Conservation (phyloP, 2,329 filamentous ascomycete genomes). For the Pseudogymnoascus sp. region DNA sequence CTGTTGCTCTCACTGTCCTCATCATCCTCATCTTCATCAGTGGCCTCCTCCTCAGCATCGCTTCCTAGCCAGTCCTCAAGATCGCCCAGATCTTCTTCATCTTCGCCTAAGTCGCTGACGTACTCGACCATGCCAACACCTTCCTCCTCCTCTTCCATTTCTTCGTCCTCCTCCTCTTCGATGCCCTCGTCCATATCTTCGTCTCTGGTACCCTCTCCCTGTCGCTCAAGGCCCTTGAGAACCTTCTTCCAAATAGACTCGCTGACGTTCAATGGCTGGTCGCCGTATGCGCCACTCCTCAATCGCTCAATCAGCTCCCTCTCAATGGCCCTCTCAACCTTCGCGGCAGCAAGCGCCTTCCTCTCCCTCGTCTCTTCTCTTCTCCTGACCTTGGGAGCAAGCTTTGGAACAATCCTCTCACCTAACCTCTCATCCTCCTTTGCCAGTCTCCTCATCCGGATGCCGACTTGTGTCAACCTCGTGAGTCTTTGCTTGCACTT, state of each 20-base stretch:
- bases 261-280: constrained; percentile 89
- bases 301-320: constrained; percentile 86
- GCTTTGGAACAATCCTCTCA: constrained; percentile 77
- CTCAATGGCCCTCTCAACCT: constrained; percentile 94
- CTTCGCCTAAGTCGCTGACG: constrained; percentile 82
- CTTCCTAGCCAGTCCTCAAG: constrained; percentile 91
- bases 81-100: constrained; percentile 70
- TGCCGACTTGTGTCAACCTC: constrained; percentile 82
- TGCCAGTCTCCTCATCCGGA: constrained; percentile 69
- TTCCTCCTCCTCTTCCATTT: constrained; percentile 61
- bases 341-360: constrained; percentile 75
- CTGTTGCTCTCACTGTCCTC: constrained; percentile 45
- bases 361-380: constrained; percentile 69
- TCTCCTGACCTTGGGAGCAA: constrained; percentile 82
- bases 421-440: constrained; percentile 85
- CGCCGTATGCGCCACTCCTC: constrained; percentile 87
- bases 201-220: constrained; percentile 74
- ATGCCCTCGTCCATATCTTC: constrained; percentile 85
- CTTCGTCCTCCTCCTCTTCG: constrained; percentile 66
- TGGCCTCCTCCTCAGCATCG: constrained; percentile 40
- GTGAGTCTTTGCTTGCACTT: constrained; percentile 97
- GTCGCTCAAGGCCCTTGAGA: constrained; percentile 78
- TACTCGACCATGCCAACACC: constrained; percentile 78
- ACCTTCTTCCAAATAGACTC: constrained; percentile 97
- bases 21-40: constrained; percentile 44